These are phyloP conservation scores for Panus rudis DNA, from an alignment of 768 basidiomycete genomes.

Conservation along the genomic window DNA sequence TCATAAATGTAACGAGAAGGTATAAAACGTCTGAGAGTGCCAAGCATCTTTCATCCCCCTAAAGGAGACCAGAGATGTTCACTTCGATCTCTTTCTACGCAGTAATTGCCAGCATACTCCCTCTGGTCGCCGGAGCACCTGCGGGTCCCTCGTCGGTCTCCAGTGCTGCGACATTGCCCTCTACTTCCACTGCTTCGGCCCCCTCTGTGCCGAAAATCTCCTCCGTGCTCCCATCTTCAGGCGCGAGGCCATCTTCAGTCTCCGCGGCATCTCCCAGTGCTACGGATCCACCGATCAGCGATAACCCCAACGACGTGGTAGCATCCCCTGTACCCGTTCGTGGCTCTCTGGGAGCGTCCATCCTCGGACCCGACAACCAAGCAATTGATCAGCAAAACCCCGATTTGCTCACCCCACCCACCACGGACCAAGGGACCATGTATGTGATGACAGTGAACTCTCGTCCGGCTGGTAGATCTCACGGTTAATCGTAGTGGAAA, in stretches of 20 bases:
- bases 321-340: conserved; percentile 10
- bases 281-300: conserved; percentile 16
- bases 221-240: too few relatives aligned
- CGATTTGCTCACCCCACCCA: conserved; percentile 25
- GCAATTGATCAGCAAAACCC: conserved; percentile 25
- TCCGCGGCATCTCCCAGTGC: conserved; percentile 10
- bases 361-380: conserved; percentile 26
- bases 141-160: too few relatives aligned
- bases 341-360: conserved; percentile 18
- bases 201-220: too few relatives aligned
- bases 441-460: conserved; percentile 4
- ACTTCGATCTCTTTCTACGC: too few relatives aligned
- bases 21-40: too few relatives aligned
- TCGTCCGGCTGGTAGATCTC: not conserved
- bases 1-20: too few relatives aligned
- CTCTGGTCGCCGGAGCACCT: too few relatives aligned
- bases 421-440: conserved; percentile 26
- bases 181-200: too few relatives aligned
- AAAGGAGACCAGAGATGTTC: too few relatives aligned
- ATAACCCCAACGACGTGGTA: conserved; percentile 15
- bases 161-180: too few relatives aligned
- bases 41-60: too few relatives aligned
- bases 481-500: conserved; percentile 9
- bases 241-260: not conserved
- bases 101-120: too few relatives aligned